Conservation (phyloP, 179 eudicot species). For the Nepenthes alata region DNA sequence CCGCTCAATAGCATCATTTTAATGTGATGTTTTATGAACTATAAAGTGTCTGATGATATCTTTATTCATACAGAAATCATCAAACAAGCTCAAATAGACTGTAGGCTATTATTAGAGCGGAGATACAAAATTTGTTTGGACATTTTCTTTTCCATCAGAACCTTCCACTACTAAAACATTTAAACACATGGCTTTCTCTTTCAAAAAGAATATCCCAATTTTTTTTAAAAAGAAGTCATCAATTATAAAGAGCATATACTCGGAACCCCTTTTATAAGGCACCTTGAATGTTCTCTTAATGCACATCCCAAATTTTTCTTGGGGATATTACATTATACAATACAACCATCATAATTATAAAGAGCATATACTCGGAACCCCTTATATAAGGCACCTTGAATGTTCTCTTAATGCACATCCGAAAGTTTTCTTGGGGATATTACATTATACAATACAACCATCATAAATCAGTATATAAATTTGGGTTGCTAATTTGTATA, state of each 20-base stretch:
- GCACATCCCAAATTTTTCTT: constrained; percentile 9
- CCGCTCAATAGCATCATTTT: constrained; percentile 7
- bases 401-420: background rate
- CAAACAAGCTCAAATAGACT: constrained; percentile 4
- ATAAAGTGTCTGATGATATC: constrained; percentile 9
- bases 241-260: constrained; percentile 2
- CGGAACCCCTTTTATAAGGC: no score
- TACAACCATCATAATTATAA: constrained; percentile 7
- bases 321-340: background rate
- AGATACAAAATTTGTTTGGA: constrained; percentile 6
- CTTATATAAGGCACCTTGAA: no score
- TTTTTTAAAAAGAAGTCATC: constrained; percentile 12
- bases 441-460: constrained; percentile 1
- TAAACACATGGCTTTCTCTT: no score
- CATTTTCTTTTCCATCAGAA: constrained; percentile 11
- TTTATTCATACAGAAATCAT: no score
- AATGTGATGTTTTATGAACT: constrained; percentile 7
- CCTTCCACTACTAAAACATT: constrained; percentile 9
- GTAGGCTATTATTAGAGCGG: constrained; percentile 13
- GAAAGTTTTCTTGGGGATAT: constrained; percentile 4
- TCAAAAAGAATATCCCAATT: constrained; percentile 2
- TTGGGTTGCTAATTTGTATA: no score
- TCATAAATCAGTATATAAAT: background rate
- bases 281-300: no score
- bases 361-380: background rate